Base-by-base conservation (phyloP, 2,329 filamentous ascomycete species). In the Lachnellula occidentalis region DNA sequence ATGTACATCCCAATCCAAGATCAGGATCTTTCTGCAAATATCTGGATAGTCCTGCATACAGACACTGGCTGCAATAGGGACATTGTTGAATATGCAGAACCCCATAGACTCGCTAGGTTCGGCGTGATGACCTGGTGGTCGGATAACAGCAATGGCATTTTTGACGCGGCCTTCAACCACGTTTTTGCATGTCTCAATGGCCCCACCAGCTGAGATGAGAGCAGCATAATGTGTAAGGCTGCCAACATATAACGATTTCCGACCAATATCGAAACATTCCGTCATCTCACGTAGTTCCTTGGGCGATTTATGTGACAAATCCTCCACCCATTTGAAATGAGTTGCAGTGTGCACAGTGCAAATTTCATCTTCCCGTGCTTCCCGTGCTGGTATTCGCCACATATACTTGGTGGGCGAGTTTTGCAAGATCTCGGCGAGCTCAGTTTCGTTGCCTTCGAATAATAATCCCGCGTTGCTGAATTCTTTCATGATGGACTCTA, bases 1-100 rank as follows among this genome's bases (percentile, higher is more conserved):
- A 57, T 86, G 83, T 12, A 85, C 87, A 67, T 86, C 89, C 89
- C 94, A 99, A 68, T 99, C 94, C 7, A 99, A 76, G 61, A 99
- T 94, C 53, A 99, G 73, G 19, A 99, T 82, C 71, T 95, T 97
- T 53, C 90, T 85, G 67, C 92, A 96, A 8, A 75, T 74, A 3
- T 92, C 82, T 1, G 88, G 88, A 62, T 88, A 94, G 56, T 91
- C 85, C 51, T 79, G 75, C 69, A 96, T 91, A 68, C 92, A 96
- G 12, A 92, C 88, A 56, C 83, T 87, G n/a, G 91, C 86, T 1
- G 92, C 92, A 55, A 99, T 88, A 19, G 90, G 91, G 3, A 97
- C 94, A 66, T 99, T 99, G 74, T 99, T 96, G 75, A 97, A 97
- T 56, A 97, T 82, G 70, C 94, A 99, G 68, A 99, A 99, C 0